Base-by-base conservation (phyloP, 768 basidiomycete species). In the Filobasidium floriforme region DNA sequence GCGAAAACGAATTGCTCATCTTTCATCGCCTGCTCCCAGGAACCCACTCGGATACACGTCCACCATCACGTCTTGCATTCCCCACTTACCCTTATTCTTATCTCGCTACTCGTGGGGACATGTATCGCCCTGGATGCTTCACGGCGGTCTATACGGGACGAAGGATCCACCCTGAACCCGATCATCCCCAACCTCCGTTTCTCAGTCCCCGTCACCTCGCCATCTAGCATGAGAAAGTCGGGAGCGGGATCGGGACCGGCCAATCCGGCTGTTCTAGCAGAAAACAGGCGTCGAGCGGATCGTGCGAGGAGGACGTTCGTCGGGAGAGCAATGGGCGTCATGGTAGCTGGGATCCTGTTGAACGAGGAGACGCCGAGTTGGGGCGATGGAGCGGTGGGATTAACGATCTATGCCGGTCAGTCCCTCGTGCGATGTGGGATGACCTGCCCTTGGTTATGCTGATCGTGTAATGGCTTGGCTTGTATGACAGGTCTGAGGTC, bases 351-450 rank as follows among this genome's bases (percentile, higher is more conserved):
- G 22, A 24, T 57, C 29, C 15, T 57, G 54, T 26, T 57, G 54
- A 57, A 57, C 54, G 54, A 57, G 29, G 54, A 57, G 29, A 57
- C 54, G 14, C 54, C 54, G 22, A 57, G 54, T 57, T 57, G 54
- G 54, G 24, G 54, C 54, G 54, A 57, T 28, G 22, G 54, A 15
- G 54, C 29, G 22, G 24, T 57, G 15, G 54, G 22, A 15, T 4
- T 28, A 7, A 15, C 24, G 15, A 57, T 57, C 26, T 57, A 57
- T 32, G 29, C 29, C 14, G 54, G 54, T 32, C 5, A 57, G 54
- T 51, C 46, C 4, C 4, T 51, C 24, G 9, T 37, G 32, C 32
- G 32, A 9, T 9, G 32, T 37, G 32, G 32, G 32, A n/a, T 37
- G 32, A 9, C 46, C 3, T 49, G 46, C 46, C 5, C 14, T 22